Evolutionary conservation across 139 green algal genomes (phyloP).

Genomic region (Coccomyxa sp.): DNA sequence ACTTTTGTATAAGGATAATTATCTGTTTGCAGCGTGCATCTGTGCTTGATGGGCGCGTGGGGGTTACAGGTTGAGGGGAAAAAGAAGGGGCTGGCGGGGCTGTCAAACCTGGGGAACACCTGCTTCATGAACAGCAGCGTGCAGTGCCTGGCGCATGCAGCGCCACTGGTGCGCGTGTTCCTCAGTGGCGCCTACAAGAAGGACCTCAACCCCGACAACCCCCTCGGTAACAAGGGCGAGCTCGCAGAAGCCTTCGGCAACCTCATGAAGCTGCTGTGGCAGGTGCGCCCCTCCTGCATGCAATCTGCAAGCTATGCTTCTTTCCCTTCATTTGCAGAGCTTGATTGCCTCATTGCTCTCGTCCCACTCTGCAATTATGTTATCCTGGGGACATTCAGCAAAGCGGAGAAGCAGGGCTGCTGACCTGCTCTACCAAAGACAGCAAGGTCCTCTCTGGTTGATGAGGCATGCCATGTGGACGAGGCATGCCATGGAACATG

Average conservation of each 20-base stretch:
- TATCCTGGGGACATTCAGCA: too few species aligned
- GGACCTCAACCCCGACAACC: constrained; percentile 85
- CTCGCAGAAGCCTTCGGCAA: constrained; percentile 81
- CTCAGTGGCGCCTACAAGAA: constrained; percentile 52
- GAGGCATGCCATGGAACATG: background rate
- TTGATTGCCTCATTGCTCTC: too few species aligned
- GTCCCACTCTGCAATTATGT: too few species aligned
- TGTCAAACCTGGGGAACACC: constrained; percentile 89
- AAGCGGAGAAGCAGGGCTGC: too few species aligned
- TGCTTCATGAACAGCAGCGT: constrained; percentile 94
- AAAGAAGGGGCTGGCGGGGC: constrained; percentile 52
- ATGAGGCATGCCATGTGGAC: too few species aligned
- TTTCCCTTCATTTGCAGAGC: too few species aligned
- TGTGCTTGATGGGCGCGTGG: too few species aligned
- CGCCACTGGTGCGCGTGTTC: constrained; percentile 77
- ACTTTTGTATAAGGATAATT: too few species aligned
- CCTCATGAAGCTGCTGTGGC: constrained; percentile 86
- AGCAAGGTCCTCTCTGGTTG: too few species aligned
- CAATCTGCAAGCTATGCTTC: too few species aligned
- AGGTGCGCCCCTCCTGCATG: constrained; percentile 22
- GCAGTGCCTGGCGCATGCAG: constrained; percentile 89
- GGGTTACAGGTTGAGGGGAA: background rate
- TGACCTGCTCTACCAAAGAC: too few species aligned
- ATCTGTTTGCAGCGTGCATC: too few species aligned
- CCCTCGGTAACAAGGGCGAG: constrained; percentile 85